A percentile compares a stretch with the other conserved stretches of the same genome.
Conservation (phyloP, 1,284 basidiomycete genomes). For the Polyporus tsugae region DNA sequence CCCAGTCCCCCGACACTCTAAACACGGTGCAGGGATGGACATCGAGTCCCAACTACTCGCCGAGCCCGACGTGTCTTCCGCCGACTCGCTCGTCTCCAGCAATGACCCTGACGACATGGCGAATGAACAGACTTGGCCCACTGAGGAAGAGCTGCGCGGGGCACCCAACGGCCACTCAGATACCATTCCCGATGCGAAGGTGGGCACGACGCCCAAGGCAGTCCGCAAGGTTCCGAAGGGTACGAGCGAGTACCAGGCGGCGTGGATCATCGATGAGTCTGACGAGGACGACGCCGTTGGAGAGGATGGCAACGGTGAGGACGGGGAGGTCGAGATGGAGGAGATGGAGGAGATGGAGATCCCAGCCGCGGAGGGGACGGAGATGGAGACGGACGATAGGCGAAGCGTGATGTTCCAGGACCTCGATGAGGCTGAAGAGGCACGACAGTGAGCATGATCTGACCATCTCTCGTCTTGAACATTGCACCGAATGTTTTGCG, state of each 20-base stretch:
- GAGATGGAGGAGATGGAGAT: slow-evolving; percentile 72
- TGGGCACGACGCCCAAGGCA: slow-evolving; percentile 76
- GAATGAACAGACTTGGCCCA: slow-evolving; percentile 99
- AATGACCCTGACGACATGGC: slow-evolving; percentile 90
- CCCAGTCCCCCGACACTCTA: slow-evolving; percentile 54
- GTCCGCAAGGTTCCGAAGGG: slow-evolving; percentile 87
- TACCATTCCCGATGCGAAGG: slow-evolving; percentile 67
- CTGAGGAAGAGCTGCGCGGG: slow-evolving; percentile 91
- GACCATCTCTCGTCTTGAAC: not conserved
- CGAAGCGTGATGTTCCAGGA: slow-evolving; percentile 74
- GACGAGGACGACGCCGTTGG: slow-evolving; percentile 70
- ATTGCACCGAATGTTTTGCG: slow-evolving; percentile 13
- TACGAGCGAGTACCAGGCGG: slow-evolving; percentile 93
- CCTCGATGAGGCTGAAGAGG: slow-evolving; percentile 85
- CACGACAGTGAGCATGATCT: slow-evolving; percentile 69
- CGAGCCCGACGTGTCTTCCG: slow-evolving; percentile 70
- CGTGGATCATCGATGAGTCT: slow-evolving; percentile 90
- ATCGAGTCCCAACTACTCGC: slow-evolving; percentile 64
- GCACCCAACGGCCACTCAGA: slow-evolving; percentile 43
- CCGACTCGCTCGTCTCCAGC: slow-evolving; percentile 89
- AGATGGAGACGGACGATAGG: slow-evolving; percentile 71
- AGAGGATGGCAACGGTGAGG: slow-evolving; percentile 47
- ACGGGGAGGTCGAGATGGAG: slow-evolving; percentile 53
- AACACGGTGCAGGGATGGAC: slow-evolving; percentile 61
- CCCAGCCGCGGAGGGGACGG: slow-evolving; percentile 57